phyloP scores from a whole-genome alignment of 352 stramenopile species.

The Globisporangium cederbergense region DNA sequence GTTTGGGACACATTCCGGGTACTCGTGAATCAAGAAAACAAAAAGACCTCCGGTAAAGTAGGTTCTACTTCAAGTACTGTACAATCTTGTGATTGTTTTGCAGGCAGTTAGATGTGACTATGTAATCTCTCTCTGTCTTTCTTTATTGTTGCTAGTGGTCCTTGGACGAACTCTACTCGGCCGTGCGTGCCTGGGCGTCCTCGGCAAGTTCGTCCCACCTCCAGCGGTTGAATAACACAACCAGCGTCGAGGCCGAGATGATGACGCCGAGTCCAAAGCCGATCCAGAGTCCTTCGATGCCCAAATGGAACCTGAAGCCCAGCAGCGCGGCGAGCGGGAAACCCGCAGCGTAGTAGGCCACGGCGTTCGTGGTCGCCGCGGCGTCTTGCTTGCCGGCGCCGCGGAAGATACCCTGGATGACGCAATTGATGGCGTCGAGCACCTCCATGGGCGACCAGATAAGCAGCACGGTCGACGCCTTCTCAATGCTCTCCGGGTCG shows the following conservation, averaged over 20 bases:
- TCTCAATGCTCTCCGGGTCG: constrained; percentile 24
- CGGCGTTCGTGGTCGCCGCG: constrained; percentile 32
- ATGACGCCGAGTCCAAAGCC: constrained; percentile 47
- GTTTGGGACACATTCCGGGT: not conserved
- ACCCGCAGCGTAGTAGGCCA: constrained; percentile 75
- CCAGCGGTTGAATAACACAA: constrained; percentile 10
- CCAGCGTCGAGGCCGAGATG: constrained; percentile 18
- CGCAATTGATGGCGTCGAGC: constrained; percentile 32
- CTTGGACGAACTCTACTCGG: constrained; percentile 17
- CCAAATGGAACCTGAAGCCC: constrained; percentile 40
- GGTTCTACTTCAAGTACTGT: not conserved
- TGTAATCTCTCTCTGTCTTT: not conserved
- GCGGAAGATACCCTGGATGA: constrained; percentile 34
- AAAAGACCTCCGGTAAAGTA: not conserved
- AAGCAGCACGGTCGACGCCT: constrained; percentile 24
- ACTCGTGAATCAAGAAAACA: not conserved
- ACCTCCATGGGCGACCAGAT: constrained; percentile 33
- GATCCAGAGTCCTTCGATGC: constrained; percentile 59
- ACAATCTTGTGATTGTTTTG: not conserved
- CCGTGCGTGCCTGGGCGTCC: constrained; percentile 32
- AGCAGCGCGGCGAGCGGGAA: constrained; percentile 61
- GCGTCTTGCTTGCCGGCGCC: constrained; percentile 30
- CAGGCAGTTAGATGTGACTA: no score
- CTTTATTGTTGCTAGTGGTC: not conserved
- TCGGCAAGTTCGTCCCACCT: constrained; percentile 33